A percentile compares a stretch with the other conserved stretches of the same genome.
Conservation (phyloP, 1,284 basidiomycete genomes). For the Cutaneotrichosporon mucoides region DNA sequence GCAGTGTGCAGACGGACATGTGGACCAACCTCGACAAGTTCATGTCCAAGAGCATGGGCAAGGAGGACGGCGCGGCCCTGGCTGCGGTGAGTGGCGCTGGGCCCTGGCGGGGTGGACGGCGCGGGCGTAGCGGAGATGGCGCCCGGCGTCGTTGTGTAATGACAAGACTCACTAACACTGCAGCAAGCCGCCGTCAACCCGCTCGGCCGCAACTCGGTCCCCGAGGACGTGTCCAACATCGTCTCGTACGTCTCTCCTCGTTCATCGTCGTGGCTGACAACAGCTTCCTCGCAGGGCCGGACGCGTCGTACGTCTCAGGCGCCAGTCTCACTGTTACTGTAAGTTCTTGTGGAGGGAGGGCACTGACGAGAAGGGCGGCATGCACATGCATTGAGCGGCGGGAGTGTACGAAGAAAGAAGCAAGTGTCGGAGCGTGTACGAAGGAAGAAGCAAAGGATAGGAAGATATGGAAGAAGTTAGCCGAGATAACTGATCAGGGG, state of each 20-base stretch:
- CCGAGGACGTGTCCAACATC: background rate
- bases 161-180: background rate
- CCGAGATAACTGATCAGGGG: too few species aligned
- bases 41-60: background rate
- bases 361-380: background rate
- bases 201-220: slow-evolving; percentile 5
- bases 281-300: slow-evolving; percentile 16
- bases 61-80: background rate
- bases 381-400: background rate
- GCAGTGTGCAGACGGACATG: slow-evolving; percentile 45
- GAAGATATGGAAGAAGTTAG: too few species aligned
- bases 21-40: slow-evolving; percentile 26
- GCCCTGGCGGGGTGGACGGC: background rate
- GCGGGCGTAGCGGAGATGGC: background rate
- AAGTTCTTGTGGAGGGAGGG: too few species aligned
- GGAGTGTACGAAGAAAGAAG: too few species aligned
- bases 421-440: too few species aligned
- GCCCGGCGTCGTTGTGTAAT: too few species aligned
- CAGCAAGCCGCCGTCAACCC: slow-evolving; percentile 1
- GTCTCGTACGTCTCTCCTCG: background rate
- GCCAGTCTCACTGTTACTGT: slow-evolving; percentile 15
- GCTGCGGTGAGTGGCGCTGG: background rate
- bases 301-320: slow-evolving; percentile 14
- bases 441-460: too few species aligned
- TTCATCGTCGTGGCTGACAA: too few species aligned